These are phyloP conservation scores for Mangifera indica DNA, from an alignment of 345 rosid species.

Conservation along the genomic window DNA sequence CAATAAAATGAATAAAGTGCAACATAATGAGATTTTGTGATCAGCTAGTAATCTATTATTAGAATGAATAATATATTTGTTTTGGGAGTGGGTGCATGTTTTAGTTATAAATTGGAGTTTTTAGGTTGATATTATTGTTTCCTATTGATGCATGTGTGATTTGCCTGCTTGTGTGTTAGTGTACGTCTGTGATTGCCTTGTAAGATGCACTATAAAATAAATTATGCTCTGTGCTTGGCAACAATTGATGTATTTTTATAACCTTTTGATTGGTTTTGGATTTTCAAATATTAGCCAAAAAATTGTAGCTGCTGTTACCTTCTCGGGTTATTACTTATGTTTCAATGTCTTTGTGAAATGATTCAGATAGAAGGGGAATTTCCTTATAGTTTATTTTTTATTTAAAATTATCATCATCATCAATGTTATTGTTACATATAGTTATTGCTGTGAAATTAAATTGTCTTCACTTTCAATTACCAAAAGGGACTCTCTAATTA, in stretches of 20 bases:
- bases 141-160: not conserved
- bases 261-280: not conserved
- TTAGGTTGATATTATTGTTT: not conserved
- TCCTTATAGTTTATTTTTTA: conserved; percentile 14
- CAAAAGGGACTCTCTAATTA: not conserved
- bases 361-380: conserved; percentile 78
- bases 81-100: not conserved
- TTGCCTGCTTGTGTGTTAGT: not conserved
- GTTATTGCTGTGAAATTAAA: not conserved
- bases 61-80: not conserved
- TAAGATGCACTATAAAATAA: not conserved
- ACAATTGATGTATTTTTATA: not conserved
- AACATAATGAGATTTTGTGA: not conserved
- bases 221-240: not conserved
- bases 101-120: not conserved
- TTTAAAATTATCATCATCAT: conserved; percentile 2
- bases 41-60: not conserved
- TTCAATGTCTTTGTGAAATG: conserved; percentile 14
- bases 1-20: not conserved
- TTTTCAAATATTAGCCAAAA: not conserved
- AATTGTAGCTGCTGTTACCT: not conserved
- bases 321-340: not conserved
- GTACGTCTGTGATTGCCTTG: not conserved
- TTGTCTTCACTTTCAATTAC: not conserved
- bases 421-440: not conserved